Evolutionary conservation across 2,329 filamentous ascomycete species (phyloP).

Genomic region (Nemania sp.): DNA sequence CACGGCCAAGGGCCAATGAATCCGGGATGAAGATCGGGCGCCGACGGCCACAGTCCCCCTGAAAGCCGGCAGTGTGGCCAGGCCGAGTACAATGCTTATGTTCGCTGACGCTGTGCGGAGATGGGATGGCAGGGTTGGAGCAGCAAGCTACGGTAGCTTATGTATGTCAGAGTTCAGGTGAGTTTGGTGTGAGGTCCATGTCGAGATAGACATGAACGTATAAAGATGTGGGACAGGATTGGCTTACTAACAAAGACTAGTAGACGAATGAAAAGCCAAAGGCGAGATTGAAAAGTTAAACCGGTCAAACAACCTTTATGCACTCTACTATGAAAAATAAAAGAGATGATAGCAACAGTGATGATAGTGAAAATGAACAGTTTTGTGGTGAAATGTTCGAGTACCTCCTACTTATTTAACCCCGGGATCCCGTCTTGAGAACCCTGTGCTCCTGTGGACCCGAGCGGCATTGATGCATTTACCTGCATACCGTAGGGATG

Average conservation of each 20-base stretch:
- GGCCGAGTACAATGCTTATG: neutral
- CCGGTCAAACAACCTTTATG: neutral
- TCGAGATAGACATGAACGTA: neutral
- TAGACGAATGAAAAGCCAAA: no score
- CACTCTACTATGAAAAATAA: neutral
- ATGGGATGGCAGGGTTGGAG: no score
- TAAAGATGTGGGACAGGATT: no score
- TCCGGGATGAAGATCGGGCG: slow-evolving; percentile 18
- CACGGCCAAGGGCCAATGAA: slow-evolving; percentile 23
- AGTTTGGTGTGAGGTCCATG: no score
- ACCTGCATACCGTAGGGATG: no score
- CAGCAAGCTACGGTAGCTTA: neutral
- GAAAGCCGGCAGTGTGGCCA: slow-evolving; percentile 8
- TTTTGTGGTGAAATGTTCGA: neutral
- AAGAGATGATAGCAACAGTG: no score
- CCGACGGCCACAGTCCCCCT: slow-evolving; percentile 9
- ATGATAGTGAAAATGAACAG: no score
- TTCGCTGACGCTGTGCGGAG: slow-evolving; percentile 3
- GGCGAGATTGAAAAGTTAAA: neutral
- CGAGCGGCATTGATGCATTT: no score
- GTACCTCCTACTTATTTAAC: neutral
- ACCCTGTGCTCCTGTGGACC: no score
- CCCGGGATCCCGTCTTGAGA: no score
- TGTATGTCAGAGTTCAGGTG: neutral
- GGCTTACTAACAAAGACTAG: no score